phyloP scores from a whole-genome alignment of 495 filamentous ascomycete species.

The Lepidopterella palustris region DNA sequence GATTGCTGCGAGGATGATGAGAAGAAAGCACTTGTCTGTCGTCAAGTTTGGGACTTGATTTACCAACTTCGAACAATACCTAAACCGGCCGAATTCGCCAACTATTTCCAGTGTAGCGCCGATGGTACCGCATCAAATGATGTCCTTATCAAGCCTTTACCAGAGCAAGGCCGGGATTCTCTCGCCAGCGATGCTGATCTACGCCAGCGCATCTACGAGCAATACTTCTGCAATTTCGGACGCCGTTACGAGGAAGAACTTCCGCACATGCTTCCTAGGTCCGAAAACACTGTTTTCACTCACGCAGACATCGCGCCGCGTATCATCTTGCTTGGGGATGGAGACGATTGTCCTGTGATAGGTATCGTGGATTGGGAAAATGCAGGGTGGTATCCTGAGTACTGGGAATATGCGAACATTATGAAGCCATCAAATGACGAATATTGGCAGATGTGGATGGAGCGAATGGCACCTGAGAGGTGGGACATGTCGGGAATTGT shows the following conservation, averaged over 20 bases:
- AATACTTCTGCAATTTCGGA: background rate
- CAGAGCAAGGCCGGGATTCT: background rate
- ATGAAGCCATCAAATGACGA: slow-evolving; percentile 33
- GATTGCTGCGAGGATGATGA: too few species aligned
- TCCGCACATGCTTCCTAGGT: background rate
- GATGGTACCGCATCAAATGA: background rate
- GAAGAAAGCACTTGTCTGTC: too few species aligned
- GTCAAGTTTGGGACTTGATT: background rate
- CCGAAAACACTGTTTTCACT: background rate
- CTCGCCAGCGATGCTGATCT: background rate
- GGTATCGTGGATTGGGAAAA: slow-evolving; percentile 45
- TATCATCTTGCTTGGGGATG: background rate
- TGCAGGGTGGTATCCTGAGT: slow-evolving; percentile 46
- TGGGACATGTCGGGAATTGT: slow-evolving; percentile 42
- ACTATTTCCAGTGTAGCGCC: background rate
- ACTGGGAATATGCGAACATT: slow-evolving; percentile 48
- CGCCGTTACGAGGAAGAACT: background rate
- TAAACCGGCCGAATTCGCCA: background rate
- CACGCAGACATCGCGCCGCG: background rate
- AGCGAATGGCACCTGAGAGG: slow-evolving; percentile 34
- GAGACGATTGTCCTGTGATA: slow-evolving; percentile 28
- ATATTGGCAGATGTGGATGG: slow-evolving; percentile 42
- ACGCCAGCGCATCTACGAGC: background rate
- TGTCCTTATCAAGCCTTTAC: background rate
- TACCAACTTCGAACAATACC: background rate